Conservation (phyloP, 257 asterid species). For the Solanum piurae region DNA sequence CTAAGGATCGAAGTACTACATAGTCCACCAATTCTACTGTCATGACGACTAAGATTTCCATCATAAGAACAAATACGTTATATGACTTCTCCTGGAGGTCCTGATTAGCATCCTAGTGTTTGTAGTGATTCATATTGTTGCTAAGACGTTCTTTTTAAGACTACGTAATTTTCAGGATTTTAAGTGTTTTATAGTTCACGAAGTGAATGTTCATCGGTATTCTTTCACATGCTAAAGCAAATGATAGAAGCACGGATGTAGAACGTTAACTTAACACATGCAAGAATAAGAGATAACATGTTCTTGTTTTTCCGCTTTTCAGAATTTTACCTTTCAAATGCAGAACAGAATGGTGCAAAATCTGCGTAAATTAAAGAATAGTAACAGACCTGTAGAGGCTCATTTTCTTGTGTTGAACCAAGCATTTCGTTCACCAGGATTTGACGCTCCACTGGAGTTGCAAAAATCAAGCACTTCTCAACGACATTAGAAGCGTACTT, state of each 20-base stretch:
- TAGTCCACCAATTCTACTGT: background rate
- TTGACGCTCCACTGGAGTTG: constrained; percentile 61
- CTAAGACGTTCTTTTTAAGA: background rate
- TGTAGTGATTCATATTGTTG: background rate
- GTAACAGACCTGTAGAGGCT: constrained; percentile 65
- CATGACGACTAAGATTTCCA: background rate
- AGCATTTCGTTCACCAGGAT: constrained; percentile 75
- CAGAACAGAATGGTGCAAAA: background rate
- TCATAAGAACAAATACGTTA: background rate
- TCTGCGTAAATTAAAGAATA: background rate
- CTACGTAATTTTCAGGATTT: background rate
- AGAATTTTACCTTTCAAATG: background rate
- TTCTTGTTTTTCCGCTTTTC: background rate
- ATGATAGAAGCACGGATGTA: background rate
- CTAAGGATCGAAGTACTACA: background rate
- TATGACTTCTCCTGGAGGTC: background rate
- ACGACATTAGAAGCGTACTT: constrained; percentile 88
- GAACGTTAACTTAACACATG: background rate
- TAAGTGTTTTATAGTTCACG: background rate
- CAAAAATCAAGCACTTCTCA: constrained; percentile 76
- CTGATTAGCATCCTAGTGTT: background rate
- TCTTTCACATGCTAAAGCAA: background rate
- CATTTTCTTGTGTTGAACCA: constrained; percentile 79
- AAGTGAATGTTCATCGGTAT: background rate
- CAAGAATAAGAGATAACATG: background rate